Conservation (phyloP, 1,139 yeast species). For the Suhomyces taliae region DNA sequence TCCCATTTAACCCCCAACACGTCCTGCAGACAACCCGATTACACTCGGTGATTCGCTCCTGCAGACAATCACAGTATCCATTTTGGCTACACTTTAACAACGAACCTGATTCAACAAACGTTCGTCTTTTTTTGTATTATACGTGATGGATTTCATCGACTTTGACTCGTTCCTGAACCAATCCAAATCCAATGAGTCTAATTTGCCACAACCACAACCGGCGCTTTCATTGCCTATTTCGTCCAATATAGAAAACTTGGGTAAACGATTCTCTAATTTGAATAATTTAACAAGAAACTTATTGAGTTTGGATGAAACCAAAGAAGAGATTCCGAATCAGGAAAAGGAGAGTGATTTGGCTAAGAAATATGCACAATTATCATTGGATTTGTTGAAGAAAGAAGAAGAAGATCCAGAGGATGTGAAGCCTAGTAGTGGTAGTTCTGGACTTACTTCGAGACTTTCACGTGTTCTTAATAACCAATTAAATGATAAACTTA, state of each 20-base stretch:
- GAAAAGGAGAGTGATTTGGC: constrained; percentile 15
- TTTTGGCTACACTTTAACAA: too few species aligned
- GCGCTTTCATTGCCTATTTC: constrained; percentile 46
- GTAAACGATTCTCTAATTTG: constrained; percentile 37
- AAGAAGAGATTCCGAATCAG: neutral
- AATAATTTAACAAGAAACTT: constrained; percentile 33
- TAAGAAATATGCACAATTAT: constrained; percentile 19
- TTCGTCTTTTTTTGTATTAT: too few species aligned
- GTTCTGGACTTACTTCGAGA: constrained; percentile 38
- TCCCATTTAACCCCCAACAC: too few species aligned
- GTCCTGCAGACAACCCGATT: too few species aligned
- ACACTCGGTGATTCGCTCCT: too few species aligned
- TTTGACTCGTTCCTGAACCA: constrained; percentile 35
- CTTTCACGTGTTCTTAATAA: constrained; percentile 53
- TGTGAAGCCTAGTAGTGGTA: neutral
- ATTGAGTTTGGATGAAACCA: constrained; percentile 20
- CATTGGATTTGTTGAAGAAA: constrained; percentile 12
- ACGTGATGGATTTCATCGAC: constrained; percentile 44
- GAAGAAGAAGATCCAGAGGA: constrained; percentile 3
- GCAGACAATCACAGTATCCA: too few species aligned
- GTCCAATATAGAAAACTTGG: constrained; percentile 40
- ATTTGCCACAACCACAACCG: constrained; percentile 46
- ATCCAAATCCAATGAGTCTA: constrained; percentile 12
- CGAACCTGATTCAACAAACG: too few species aligned
- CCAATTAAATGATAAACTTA: constrained; percentile 46